phyloP scores from a whole-genome alignment of 2,329 filamentous ascomycete genomes.

The Trichoderma guizhouense region DNA sequence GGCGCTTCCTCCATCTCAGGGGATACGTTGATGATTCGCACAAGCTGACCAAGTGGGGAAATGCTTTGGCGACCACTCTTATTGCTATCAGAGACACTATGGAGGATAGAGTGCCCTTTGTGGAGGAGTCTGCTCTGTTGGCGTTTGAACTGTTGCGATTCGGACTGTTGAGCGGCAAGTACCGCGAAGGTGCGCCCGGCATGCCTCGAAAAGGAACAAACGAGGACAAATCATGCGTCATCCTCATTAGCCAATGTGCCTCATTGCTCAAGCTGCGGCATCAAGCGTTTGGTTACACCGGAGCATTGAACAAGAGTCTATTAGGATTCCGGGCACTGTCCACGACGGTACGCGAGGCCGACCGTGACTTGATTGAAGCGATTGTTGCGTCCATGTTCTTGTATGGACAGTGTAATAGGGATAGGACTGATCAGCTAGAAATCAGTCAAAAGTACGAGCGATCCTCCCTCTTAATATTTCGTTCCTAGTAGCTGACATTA shows the following conservation, averaged over 20 bases:
- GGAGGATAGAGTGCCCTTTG: slow-evolving; percentile 42
- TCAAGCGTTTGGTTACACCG: slow-evolving; percentile 84
- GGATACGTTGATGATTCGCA: slow-evolving; percentile 80
- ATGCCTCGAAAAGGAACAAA: slow-evolving; percentile 57
- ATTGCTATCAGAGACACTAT: slow-evolving; percentile 56
- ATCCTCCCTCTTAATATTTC: background rate
- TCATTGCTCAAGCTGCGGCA: slow-evolving; percentile 81
- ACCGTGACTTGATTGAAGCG: slow-evolving; percentile 82
- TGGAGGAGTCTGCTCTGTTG: slow-evolving; percentile 76
- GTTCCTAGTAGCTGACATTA: background rate
- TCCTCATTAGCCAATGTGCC: slow-evolving; percentile 82
- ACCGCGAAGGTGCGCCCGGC: slow-evolving; percentile 55
- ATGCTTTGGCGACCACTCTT: slow-evolving; percentile 69
- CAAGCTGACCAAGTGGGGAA: slow-evolving; percentile 78
- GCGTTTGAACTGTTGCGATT: slow-evolving; percentile 83
- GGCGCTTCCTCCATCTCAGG: slow-evolving; percentile 85
- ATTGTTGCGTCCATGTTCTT: slow-evolving; percentile 77
- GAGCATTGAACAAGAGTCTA: slow-evolving; percentile 85
- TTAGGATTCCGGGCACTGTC: slow-evolving; percentile 83
- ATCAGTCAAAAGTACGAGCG: slow-evolving; percentile 67
- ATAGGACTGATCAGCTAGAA: slow-evolving; percentile 62
- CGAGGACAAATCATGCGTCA: slow-evolving; percentile 72
- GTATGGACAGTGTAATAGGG: slow-evolving; percentile 71
- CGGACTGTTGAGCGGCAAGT: slow-evolving; percentile 70
- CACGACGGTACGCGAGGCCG: slow-evolving; percentile 70